These are phyloP conservation scores for Ophiosphaerella herpotricha DNA, from an alignment of 2,329 filamentous ascomycete genomes.

Conservation along the genomic window DNA sequence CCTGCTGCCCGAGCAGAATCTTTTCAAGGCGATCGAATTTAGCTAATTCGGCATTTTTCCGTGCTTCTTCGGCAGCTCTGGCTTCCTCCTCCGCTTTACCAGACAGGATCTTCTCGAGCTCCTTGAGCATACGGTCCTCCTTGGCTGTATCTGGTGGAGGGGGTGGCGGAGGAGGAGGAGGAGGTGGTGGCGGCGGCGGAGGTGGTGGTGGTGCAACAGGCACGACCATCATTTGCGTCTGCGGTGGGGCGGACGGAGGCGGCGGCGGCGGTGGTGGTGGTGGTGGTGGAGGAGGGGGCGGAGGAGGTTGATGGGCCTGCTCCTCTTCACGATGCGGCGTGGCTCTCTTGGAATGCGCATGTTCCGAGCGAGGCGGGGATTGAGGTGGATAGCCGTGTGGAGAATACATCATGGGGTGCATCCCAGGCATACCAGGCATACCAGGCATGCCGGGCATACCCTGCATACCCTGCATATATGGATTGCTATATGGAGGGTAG, in stretches of 20 bases:
- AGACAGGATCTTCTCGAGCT: conserved; percentile 35
- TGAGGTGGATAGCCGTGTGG: conserved; percentile 27
- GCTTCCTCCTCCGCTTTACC: conserved; percentile 37
- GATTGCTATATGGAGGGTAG: conserved; percentile 37
- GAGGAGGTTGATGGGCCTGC: conserved; percentile 29
- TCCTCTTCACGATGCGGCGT: conserved; percentile 33
- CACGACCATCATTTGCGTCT: conserved; percentile 8
- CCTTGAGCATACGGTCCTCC: conserved; percentile 39
- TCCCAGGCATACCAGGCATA: conserved; percentile 16
- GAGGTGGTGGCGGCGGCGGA: conserved; percentile 6
- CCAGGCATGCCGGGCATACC: conserved; percentile 12
- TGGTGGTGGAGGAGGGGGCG: conserved; percentile 23
- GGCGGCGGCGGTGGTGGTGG: conserved; percentile 13
- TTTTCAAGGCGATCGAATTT: conserved; percentile 45
- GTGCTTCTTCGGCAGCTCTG: conserved; percentile 30
- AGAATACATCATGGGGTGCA: conserved; percentile 32
- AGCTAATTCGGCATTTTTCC: conserved; percentile 40
- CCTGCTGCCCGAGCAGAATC: conserved; percentile 42
- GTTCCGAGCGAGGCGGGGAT: conserved; percentile 25
- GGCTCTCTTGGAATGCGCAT: conserved; percentile 27
- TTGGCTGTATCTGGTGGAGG: conserved; percentile 27
- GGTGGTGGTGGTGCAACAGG: conserved; percentile 19
- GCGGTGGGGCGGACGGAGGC: conserved; percentile 6
- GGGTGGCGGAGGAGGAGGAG: conserved; percentile 28
- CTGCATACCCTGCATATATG: conserved; percentile 13